Evolutionary conservation across 176 grass and related monocot species (phyloP).

Genomic region (Thalia dealbata): DNA sequence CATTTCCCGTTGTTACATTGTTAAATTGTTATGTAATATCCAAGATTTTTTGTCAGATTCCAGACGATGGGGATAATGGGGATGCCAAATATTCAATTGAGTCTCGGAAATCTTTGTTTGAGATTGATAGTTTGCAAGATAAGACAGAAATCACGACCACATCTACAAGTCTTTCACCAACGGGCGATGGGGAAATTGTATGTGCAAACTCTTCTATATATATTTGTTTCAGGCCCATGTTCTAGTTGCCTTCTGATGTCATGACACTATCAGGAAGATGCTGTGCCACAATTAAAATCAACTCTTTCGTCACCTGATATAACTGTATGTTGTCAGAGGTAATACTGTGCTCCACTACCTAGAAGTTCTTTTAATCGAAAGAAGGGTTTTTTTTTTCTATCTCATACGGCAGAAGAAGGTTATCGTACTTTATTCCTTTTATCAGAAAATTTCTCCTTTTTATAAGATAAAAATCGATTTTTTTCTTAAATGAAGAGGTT

Average conservation of each 20-base stretch:
- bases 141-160: slow-evolving; percentile 30
- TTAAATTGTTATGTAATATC: neutral
- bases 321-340: slow-evolving; percentile 31
- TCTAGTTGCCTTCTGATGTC: slow-evolving; percentile 27
- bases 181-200: slow-evolving; percentile 43
- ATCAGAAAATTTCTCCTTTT: too few species aligned
- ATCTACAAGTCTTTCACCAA: slow-evolving; percentile 20
- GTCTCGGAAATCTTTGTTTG: slow-evolving; percentile 27
- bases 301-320: slow-evolving; percentile 40
- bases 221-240: slow-evolving; percentile 8
- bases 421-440: too few species aligned
- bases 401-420: too few species aligned
- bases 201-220: slow-evolving; percentile 22
- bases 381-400: too few species aligned
- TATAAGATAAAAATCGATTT: too few species aligned
- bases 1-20: neutral
- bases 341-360: neutral
- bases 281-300: slow-evolving; percentile 31
- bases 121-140: slow-evolving; percentile 57
- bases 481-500: too few species aligned
- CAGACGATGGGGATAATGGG: slow-evolving; percentile 61
- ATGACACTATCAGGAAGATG: slow-evolving; percentile 61
- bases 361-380: too few species aligned
- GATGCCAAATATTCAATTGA: slow-evolving; percentile 48
- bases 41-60: slow-evolving; percentile 35